A percentile compares a stretch with the other conserved stretches of the same genome.
phyloP scores from a whole-genome alignment of 495 filamentous ascomycete genomes.

The Aspergillus funiculosus region DNA sequence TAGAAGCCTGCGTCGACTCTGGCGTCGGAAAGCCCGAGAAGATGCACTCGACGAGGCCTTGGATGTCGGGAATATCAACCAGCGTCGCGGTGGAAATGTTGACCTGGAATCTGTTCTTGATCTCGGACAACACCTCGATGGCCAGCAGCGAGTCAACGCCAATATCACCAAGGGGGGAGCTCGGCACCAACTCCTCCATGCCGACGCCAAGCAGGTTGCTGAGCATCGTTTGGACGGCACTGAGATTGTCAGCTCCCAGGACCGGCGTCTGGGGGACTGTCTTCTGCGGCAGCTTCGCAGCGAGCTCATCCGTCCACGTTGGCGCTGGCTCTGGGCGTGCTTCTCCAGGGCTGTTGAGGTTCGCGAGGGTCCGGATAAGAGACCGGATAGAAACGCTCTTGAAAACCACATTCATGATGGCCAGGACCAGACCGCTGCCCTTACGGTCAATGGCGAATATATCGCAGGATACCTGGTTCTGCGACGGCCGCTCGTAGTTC shows the following conservation, averaged over 20 bases:
- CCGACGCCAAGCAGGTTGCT: background rate
- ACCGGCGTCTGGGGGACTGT: too few relatives aligned
- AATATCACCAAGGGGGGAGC: slow-evolving; percentile 21
- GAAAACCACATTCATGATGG: background rate
- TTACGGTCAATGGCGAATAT: background rate
- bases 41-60: background rate
- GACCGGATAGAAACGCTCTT: background rate
- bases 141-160: slow-evolving; percentile 41
- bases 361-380: background rate
- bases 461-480: background rate
- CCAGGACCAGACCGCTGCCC: background rate
- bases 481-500: background rate
- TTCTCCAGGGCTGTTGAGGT: background rate
- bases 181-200: background rate
- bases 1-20: too few relatives aligned
- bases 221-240: slow-evolving; percentile 1
- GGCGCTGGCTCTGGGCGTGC: too few relatives aligned
- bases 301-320: too few relatives aligned
- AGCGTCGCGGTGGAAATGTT: background rate
- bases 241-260: background rate
- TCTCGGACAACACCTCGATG: slow-evolving; percentile 36
- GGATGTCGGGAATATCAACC: slow-evolving; percentile 1
- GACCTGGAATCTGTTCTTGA: slow-evolving; percentile 20
- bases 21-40: background rate
- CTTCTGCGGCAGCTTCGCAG: too few relatives aligned